These are phyloP conservation scores for Diplosphaera chodatii DNA, from an alignment of 139 green algal species.

Conservation along the genomic window DNA sequence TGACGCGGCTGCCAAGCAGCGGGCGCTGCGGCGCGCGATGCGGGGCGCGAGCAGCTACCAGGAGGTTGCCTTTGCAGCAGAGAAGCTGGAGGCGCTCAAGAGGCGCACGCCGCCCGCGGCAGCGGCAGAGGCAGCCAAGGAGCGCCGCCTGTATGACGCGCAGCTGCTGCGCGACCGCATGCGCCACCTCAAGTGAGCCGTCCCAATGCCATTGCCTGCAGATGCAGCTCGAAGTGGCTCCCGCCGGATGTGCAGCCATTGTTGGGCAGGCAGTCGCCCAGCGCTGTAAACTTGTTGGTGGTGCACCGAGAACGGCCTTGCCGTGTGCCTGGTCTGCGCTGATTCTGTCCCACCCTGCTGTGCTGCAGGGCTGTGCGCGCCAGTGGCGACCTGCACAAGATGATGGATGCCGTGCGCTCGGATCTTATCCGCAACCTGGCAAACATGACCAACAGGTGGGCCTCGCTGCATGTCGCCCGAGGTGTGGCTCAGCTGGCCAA, in stretches of 20 bases:
- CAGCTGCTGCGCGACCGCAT: conserved; percentile 66
- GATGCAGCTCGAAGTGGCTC: too few species aligned
- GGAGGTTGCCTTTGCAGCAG: conserved; percentile 54
- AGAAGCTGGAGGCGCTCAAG: conserved; percentile 52
- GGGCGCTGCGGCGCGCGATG: not conserved
- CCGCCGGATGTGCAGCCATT: too few species aligned
- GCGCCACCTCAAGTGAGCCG: conserved; percentile 42
- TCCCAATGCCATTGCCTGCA: too few species aligned
- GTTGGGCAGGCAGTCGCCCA: too few species aligned
- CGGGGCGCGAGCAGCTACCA: conserved; percentile 36
- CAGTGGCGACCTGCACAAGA: conserved; percentile 60
- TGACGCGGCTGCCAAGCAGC: not conserved
- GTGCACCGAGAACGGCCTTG: too few species aligned
- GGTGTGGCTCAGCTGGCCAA: too few species aligned
- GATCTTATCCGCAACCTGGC: conserved; percentile 93
- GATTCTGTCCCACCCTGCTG: too few species aligned
- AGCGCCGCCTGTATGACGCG: conserved; percentile 71
- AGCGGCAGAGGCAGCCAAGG: conserved; percentile 19
- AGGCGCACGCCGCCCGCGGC: conserved; percentile 13
- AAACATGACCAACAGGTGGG: conserved; percentile 76
- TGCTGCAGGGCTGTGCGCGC: conserved; percentile 25
- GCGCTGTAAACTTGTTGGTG: too few species aligned
- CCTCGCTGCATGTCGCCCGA: too few species aligned
- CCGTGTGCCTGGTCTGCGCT: too few species aligned
- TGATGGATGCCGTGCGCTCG: conserved; percentile 83